Base-by-base conservation (phyloP, 306 rosid species). In the Biancaea sappan region DNA sequence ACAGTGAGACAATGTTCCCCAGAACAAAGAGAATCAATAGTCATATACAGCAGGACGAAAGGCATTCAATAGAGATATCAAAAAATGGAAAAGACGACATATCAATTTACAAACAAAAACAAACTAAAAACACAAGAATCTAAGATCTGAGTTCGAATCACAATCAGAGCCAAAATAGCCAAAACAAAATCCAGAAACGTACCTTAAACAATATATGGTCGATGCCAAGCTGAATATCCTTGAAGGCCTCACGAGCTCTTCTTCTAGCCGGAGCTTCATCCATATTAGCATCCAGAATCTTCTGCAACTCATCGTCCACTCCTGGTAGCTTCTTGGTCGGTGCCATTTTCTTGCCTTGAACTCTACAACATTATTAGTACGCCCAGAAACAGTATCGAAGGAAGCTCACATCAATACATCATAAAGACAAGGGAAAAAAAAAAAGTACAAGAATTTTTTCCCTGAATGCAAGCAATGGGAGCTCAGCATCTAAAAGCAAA, bases 151-250 rank as follows among this genome's bases (percentile, higher is more conserved):
- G 7, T 4, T 35, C 1, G 7, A 35, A 35, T 35, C 38, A 4
- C 5, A 3, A 5, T 35, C 8, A 2, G 38, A 35, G 38, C 7
- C 38, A 35, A 35, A 35, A 4, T 35, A 35, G 7, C 4, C 38
- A 5, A 3, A 35, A 35, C 38, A 24, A 61, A 7, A 40, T 15
- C 1, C 18, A 64, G 10, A 32, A 19, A 18, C 19, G 19, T 21
- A 80, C 98, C 96, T 91, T 91, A 73, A 93, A 93, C 79, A 93
- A 69, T 32, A 93, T 85, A 52, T 93, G 96, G 65, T 93, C 94
- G 78, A 93, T 84, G 6, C 88, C 87, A 71, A 93, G 97, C 77
- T 93, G 98, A 79, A 82, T 78, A 34, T 82, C 86, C 88, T 88
- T 93, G 67, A 93, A 84, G 61, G 96, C 87, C 67, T 88, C 89